phyloP scores from a whole-genome alignment of 1,284 basidiomycete genomes.

The Moesziomyces parantarcticus region DNA sequence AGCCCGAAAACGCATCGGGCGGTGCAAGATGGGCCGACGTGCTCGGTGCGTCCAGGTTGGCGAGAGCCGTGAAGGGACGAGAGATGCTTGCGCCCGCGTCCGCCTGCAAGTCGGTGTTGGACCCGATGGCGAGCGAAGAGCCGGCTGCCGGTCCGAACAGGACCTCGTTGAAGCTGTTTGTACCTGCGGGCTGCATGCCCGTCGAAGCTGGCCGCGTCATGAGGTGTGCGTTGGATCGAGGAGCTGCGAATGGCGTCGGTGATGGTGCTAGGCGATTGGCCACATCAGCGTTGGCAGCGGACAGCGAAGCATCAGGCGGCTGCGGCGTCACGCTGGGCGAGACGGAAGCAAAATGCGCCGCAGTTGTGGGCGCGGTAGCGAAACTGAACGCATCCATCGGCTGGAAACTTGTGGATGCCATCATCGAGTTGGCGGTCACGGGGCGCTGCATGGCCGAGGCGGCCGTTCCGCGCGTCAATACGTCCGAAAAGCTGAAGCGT shows the following conservation, averaged over 20 bases:
- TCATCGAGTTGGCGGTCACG: slow-evolving; percentile 22
- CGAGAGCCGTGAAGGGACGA: slow-evolving; percentile 30
- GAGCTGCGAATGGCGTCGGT: neutral
- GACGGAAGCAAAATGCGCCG: slow-evolving; percentile 4
- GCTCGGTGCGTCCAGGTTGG: slow-evolving; percentile 16
- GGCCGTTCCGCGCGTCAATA: slow-evolving; percentile 13
- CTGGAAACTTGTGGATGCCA: slow-evolving; percentile 18
- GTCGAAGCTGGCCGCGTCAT: slow-evolving; percentile 35
- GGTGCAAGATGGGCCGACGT: slow-evolving; percentile 16
- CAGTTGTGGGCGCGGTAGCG: slow-evolving; percentile 4
- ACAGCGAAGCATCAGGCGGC: slow-evolving; percentile 10
- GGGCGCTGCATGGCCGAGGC: slow-evolving; percentile 18
- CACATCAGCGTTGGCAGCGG: slow-evolving; percentile 10
- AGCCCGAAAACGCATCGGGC: slow-evolving; percentile 6
- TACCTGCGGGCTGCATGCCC: slow-evolving; percentile 7
- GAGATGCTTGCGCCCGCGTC: slow-evolving; percentile 14
- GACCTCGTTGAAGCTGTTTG: slow-evolving; percentile 11
- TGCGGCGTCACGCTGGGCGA: slow-evolving; percentile 18
- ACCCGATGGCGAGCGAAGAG: neutral
- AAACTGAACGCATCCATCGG: slow-evolving; percentile 9
- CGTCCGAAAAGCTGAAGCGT: slow-evolving; percentile 48
- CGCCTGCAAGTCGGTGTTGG: neutral
- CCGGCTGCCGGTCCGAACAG: slow-evolving; percentile 10
- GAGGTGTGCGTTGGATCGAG: neutral
- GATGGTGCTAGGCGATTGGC: slow-evolving; percentile 2